These are phyloP conservation scores for Plicaturopsis crispa DNA, from an alignment of 768 basidiomycete genomes.

Conservation along the genomic window DNA sequence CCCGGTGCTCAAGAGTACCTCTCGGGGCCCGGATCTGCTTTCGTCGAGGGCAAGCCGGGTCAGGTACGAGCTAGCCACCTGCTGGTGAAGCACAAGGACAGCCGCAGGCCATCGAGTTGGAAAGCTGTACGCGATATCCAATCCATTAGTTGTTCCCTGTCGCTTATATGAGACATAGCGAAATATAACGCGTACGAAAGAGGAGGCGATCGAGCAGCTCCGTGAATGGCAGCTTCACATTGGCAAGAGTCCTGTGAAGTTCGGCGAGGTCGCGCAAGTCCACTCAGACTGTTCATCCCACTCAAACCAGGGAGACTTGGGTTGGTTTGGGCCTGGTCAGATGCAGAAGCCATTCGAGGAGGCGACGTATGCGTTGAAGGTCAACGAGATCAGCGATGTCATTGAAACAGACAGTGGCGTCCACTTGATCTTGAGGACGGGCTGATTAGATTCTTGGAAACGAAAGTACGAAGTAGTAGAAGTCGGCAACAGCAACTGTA, in stretches of 20 bases:
- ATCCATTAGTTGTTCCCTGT: slow-evolving; percentile 2
- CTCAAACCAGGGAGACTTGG: slow-evolving; percentile 76
- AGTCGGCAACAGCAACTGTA: too few relatives aligned
- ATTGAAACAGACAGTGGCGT: slow-evolving; percentile 92
- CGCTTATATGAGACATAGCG: slow-evolving; percentile 25
- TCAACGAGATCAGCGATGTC: slow-evolving; percentile 73
- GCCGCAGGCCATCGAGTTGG: slow-evolving; percentile 77
- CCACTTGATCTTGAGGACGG: slow-evolving; percentile 87
- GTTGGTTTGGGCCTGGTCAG: slow-evolving; percentile 74
- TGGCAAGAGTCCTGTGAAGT: slow-evolving; percentile 39
- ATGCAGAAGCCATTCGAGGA: slow-evolving; percentile 99
- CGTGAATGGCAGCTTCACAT: slow-evolving; percentile 57
- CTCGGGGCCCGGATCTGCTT: slow-evolving; percentile 15
- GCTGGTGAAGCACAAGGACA: slow-evolving; percentile 83
- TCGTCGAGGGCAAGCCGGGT: too few relatives aligned
- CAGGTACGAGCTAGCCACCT: slow-evolving; percentile 93
- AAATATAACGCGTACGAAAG: slow-evolving; percentile 80
- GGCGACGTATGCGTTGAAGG: slow-evolving; percentile 62
- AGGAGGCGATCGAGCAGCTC: slow-evolving; percentile 83
- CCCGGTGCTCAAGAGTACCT: slow-evolving; percentile 65
- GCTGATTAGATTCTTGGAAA: slow-evolving; percentile 32
- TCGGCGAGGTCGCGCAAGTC: slow-evolving; percentile 63
- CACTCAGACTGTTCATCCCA: slow-evolving; percentile 93
- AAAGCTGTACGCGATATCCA: slow-evolving; percentile 36
- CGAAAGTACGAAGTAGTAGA: too few relatives aligned